Evolutionary conservation across 2,329 filamentous ascomycete species (phyloP), one percentile per base, ranked within the genome.

Genomic region (Lachnellula arida): DNA sequence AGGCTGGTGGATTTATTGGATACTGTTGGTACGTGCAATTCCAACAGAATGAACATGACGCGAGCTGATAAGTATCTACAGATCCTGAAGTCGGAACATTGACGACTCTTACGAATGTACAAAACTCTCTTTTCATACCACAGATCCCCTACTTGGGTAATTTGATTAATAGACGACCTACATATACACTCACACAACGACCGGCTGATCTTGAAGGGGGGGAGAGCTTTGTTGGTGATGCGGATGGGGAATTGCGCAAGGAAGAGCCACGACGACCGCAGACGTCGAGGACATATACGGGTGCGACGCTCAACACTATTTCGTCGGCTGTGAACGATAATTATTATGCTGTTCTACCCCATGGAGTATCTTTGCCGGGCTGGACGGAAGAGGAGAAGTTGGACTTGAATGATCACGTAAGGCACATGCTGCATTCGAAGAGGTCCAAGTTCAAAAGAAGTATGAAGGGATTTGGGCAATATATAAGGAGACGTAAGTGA

Each of bases 51-150:
- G 35, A 34, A 22, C 48, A 23, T 15, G 34, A 22, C 28, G 42
- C 12, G 4, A 15, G 17, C n/a, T 35, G 47, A 19, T 12, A 57
- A 56, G 62, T 50, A 63, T 42, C n/a, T 14, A 3, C 25, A 68
- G 67, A 68, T 58, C 67, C 67, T 3, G 67, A 68, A 61, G 85
- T 96, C 3, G 84, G 89, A 37, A 90, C 90, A 0, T 75, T 96
- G 3, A 90, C 89, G 0, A 93, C 89, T 14, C 80, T 95, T 9
- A 95, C 89, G 44, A 96, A 96, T 66, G 86, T 96, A 19, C 90
- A 95, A 67, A 96, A 96, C 69, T 94, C 90, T 0, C 81, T 96
- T 9, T 95, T 95, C 71, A 76, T 95, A 2, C 91, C 91, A 0
- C 86, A 91, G 61, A 76, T 95, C 2, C 91, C 91, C 0, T 86